Evolutionary conservation across 2,329 filamentous ascomycete genomes (phyloP), one percentile per base, ranked within the genome.

Genomic region (Juglanconis sp.): DNA sequence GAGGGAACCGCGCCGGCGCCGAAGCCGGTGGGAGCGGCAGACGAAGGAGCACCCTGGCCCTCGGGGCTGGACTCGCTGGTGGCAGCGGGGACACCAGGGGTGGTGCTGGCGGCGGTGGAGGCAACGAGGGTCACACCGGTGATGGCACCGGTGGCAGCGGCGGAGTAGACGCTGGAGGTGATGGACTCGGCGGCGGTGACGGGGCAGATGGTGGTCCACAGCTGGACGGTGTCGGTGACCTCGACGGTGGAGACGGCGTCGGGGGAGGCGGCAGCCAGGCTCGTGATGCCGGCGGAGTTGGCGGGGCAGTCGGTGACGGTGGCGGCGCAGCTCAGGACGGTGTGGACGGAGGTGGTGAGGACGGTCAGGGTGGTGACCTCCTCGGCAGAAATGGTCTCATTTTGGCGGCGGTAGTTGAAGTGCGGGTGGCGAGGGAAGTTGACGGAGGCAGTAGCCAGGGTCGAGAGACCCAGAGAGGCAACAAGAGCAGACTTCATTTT

Each of bases 401-500:
- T 71, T 53, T 68, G 64, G 52, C 68, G 68, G 57, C 66, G 66
- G 62, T 68, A 67, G 58, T 72, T 65, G 58, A 67, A 64, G 65
- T 67, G 64, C 63, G 71, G 67, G 68, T 76, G 72, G 49, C 70
- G 73, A 64, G 73, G 72, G 65, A 72, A 71, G 61, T 76, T 75
- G 68, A 76, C 51, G 53, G 35, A 73, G 69, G 79, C 81, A 53
- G 72, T 68, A 56, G 74, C 71, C 53, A 77, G 68, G 65, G 74
- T 73, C 70, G 76, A 78, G 65, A 80, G 71, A 73, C 76, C 77
- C 65, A 81, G 66, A 66, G 70, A 64, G 55, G 79, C 70, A 59
- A 75, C 65, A 63, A 57, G 53, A 49, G 72, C 69, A 64, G 78
- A 71, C 76, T 81, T 81, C 81, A 83, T 83, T 60, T 75, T 81